Percentiles rank a stretch among this genome's conserved stretches.
Conservation (phyloP, 2,329 filamentous ascomycete species). For the Zymoseptoria pseudotritici region DNA sequence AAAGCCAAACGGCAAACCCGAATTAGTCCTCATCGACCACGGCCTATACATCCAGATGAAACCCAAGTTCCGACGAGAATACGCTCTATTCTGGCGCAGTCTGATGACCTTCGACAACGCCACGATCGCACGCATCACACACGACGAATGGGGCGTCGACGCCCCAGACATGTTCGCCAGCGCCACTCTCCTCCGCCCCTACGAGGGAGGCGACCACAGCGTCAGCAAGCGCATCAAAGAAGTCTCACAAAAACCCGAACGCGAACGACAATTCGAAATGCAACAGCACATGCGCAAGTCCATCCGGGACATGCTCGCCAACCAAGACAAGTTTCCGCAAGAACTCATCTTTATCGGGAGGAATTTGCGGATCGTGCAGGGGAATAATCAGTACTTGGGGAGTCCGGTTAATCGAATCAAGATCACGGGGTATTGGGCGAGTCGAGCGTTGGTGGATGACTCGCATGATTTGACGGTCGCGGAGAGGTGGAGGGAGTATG, state of each 20-base stretch:
- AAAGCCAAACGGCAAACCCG: conserved; percentile 69
- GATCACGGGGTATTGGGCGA: conserved; percentile 88
- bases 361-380: conserved; percentile 88
- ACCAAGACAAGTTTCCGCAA: conserved; percentile 82
- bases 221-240: conserved; percentile 46
- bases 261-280: conserved; percentile 65
- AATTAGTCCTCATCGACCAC: conserved; percentile 94
- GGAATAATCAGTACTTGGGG: conserved; percentile 84
- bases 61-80: conserved; percentile 74
- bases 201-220: conserved; percentile 71
- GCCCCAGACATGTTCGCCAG: conserved; percentile 87
- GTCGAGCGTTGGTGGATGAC: conserved; percentile 70
- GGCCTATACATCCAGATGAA: conserved; percentile 91
- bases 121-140: conserved; percentile 64
- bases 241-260: conserved; percentile 50
- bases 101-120: conserved; percentile 89
- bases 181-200: conserved; percentile 82
- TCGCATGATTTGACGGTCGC: conserved; percentile 50
- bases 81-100: conserved; percentile 85
- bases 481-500: conserved; percentile 61
- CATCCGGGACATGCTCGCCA: conserved; percentile 72
- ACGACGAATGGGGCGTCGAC: conserved; percentile 74
- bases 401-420: conserved; percentile 87
- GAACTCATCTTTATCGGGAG: conserved; percentile 88
- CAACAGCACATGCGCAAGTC: conserved; percentile 64